Percentiles rank a stretch among this genome's conserved stretches.
Conservation (phyloP, 2,329 filamentous ascomycete species). For the Cordyceps cateniannulata region DNA sequence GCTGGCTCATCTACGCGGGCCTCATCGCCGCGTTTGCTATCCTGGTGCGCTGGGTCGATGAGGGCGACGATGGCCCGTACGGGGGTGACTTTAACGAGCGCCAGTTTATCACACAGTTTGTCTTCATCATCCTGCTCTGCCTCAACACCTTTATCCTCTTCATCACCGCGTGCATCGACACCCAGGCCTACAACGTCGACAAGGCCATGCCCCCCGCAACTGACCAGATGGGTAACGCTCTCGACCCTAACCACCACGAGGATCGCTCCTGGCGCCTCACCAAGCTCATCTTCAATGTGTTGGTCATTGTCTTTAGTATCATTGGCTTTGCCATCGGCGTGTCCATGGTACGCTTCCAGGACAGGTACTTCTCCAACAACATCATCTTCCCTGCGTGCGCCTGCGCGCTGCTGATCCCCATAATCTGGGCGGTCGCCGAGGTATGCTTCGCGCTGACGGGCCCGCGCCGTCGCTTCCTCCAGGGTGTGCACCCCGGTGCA, state of each 20-base stretch:
- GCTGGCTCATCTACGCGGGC: conserved; percentile 3
- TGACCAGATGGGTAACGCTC: neutral
- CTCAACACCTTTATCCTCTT: neutral
- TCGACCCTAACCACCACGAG: neutral
- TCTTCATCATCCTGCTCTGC: neutral
- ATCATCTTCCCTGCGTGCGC: conserved; percentile 4
- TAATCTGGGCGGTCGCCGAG: conserved; percentile 34
- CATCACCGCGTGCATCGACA: neutral
- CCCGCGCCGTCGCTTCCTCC: conserved; percentile 23
- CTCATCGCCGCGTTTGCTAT: conserved; percentile 2
- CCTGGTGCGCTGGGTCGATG: neutral
- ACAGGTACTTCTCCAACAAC: neutral
- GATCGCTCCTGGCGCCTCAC: conserved; percentile 21
- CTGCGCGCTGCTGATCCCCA: conserved; percentile 17
- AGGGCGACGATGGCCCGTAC: neutral
- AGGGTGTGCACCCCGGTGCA: conserved; percentile 36
- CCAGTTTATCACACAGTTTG: neutral
- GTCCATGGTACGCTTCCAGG: conserved; percentile 14
- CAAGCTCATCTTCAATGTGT: conserved; percentile 25
- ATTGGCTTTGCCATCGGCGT: conserved; percentile 23
- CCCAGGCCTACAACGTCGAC: neutral
- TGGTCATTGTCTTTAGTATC: conserved; percentile 22
- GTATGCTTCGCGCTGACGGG: conserved; percentile 26
- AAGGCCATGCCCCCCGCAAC: neutral
- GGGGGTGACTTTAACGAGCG: neutral